Conservation (phyloP, 2,329 filamentous ascomycete genomes). For the Chalaropsis thielavioides region DNA sequence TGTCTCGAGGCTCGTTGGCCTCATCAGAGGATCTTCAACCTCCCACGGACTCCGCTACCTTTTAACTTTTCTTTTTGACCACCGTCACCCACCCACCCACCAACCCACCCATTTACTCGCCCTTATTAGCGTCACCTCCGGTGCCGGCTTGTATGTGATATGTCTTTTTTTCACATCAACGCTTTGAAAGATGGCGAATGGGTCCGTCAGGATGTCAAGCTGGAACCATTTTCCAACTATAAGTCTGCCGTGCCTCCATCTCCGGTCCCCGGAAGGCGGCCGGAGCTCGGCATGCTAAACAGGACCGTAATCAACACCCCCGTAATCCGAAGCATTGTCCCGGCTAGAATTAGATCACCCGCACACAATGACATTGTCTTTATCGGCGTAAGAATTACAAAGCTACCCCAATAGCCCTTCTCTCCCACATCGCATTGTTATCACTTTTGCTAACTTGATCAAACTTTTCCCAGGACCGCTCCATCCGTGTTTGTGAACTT, state of each 20-base stretch:
- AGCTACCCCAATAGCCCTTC: neutral
- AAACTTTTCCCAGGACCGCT: constrained; percentile 44
- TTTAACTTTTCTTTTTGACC: constrained; percentile 1
- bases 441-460: neutral
- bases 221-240: constrained; percentile 27
- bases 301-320: constrained; percentile 66
- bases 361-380: constrained; percentile 71
- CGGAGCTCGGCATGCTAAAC: constrained; percentile 58
- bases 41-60: neutral
- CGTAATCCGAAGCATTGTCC: constrained; percentile 59
- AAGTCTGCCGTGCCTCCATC: constrained; percentile 21
- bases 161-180: constrained; percentile 34
- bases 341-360: constrained; percentile 58
- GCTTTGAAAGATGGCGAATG: constrained; percentile 41
- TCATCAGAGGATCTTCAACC: neutral
- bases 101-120: neutral
- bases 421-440: neutral
- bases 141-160: neutral
- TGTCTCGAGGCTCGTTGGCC: neutral
- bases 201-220: constrained; percentile 38
- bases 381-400: constrained; percentile 49
- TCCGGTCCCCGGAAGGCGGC: constrained; percentile 28
- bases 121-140: neutral
- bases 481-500: constrained; percentile 68
- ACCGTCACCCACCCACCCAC: neutral